phyloP scores from a whole-genome alignment of 2,329 filamentous ascomycete species.

The Xylariaceae sp. region DNA sequence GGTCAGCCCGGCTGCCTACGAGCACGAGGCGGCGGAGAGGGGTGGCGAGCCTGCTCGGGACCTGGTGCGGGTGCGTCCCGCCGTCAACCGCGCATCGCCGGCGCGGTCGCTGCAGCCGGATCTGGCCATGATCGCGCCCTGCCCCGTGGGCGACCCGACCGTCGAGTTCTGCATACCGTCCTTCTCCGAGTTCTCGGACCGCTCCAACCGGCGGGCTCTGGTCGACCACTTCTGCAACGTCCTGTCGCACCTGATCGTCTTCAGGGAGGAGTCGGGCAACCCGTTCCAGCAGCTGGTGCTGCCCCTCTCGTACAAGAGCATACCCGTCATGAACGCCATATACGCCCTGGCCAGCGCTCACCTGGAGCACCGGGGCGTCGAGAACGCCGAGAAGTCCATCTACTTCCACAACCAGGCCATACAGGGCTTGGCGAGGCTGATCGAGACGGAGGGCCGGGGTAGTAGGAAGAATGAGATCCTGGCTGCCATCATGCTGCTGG shows the following conservation, averaged over 20 bases:
- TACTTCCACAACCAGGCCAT: constrained; percentile 54
- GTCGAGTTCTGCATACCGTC: constrained; percentile 45
- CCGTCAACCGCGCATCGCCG: constrained; percentile 10
- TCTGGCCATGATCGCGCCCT: constrained; percentile 34
- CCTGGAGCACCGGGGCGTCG: constrained; percentile 57
- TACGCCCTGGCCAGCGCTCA: constrained; percentile 80
- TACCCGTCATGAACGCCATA: constrained; percentile 70
- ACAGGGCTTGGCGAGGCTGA: constrained; percentile 48
- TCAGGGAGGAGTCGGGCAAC: constrained; percentile 55
- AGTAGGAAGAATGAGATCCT: constrained; percentile 51
- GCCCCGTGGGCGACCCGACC: constrained; percentile 31
- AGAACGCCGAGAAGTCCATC: constrained; percentile 46
- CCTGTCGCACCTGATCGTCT: constrained; percentile 57
- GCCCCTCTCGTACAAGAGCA: constrained; percentile 48
- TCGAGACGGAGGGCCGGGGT: constrained; percentile 41
- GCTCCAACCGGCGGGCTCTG: constrained; percentile 45
- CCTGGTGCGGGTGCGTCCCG: constrained; percentile 16
- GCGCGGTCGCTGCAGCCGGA: constrained; percentile 25
- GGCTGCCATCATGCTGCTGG: constrained; percentile 52
- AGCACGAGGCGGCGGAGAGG: constrained; percentile 15
- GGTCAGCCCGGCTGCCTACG: constrained; percentile 24
- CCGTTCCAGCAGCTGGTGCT: constrained; percentile 56
- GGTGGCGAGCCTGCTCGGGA: constrained; percentile 8
- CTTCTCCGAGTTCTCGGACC: constrained; percentile 50
- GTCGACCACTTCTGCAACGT: constrained; percentile 58